A percentile compares a stretch with the other conserved stretches of the same genome.
Conservation (phyloP, 140 eudicot species). For the Artemisia princeps region DNA sequence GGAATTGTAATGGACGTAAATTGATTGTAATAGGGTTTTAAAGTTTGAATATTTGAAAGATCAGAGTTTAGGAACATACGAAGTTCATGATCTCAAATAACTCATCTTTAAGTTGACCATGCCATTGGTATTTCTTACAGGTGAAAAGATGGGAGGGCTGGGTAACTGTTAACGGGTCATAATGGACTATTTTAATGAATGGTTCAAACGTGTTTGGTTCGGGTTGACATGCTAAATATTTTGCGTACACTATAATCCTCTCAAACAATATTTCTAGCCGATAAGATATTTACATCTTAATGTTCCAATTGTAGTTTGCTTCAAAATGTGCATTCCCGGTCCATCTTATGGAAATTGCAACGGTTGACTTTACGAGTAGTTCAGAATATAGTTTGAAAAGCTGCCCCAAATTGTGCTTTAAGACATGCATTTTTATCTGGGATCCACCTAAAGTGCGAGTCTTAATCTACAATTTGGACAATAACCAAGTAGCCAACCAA, state of each 20-base stretch:
- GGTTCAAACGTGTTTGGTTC: background rate
- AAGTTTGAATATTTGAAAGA: background rate
- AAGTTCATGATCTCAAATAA: no score
- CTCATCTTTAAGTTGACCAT: background rate
- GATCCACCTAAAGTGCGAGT: background rate
- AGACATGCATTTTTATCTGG: background rate
- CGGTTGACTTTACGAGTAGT: background rate
- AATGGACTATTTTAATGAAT: background rate
- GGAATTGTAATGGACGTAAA: conserved; percentile 14
- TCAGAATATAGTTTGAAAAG: background rate
- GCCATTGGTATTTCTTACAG: background rate
- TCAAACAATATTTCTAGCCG: background rate
- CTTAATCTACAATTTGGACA: background rate
- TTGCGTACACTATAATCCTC: no score
- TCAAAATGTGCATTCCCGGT: background rate
- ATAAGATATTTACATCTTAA: background rate
- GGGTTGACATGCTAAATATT: background rate
- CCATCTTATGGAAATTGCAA: background rate
- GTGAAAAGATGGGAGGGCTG: background rate
- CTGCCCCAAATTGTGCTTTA: background rate
- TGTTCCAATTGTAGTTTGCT: background rate
- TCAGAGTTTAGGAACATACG: background rate
- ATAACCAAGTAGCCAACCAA: background rate
- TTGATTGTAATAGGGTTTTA: background rate
- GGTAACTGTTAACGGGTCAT: background rate